These are phyloP conservation scores for Trichoderma atrobrunneum DNA, from an alignment of 2,329 filamentous ascomycete species.

Conservation along the genomic window DNA sequence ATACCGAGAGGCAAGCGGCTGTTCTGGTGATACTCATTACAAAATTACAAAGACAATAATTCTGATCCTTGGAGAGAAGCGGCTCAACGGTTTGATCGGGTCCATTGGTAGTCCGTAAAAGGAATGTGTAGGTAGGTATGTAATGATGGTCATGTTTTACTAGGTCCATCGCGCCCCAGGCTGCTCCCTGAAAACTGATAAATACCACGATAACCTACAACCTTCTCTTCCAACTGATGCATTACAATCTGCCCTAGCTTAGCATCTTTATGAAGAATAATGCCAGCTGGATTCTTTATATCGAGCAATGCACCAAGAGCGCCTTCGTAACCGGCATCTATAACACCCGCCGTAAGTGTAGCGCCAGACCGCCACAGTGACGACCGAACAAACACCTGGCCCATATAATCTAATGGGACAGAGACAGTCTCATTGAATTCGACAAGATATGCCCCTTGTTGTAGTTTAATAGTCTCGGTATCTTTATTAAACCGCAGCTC, in stretches of 20 bases:
- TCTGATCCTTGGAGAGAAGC: too few species aligned
- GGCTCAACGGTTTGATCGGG: too few species aligned
- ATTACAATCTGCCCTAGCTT: not conserved
- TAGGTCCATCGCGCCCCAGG: not conserved
- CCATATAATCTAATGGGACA: not conserved
- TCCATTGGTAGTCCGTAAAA: too few species aligned
- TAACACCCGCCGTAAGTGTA: not conserved
- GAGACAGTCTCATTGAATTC: not conserved
- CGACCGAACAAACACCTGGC: not conserved
- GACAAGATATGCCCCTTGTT: not conserved
- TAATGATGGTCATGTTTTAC: not conserved
- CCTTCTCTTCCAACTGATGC: not conserved
- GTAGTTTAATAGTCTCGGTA: not conserved
- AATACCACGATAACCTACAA: not conserved
- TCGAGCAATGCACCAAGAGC: not conserved
- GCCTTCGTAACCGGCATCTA: not conserved
- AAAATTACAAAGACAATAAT: too few species aligned
- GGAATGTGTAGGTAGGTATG: too few species aligned
- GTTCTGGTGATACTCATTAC: too few species aligned
- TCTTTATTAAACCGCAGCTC: not conserved
- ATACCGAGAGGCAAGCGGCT: too few species aligned
- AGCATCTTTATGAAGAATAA: too few species aligned
- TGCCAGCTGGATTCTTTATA: not conserved
- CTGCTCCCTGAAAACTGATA: not conserved
- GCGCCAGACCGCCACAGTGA: not conserved